Base-by-base conservation (phyloP, 768 basidiomycete genomes). In the Phallus indusiatus region DNA sequence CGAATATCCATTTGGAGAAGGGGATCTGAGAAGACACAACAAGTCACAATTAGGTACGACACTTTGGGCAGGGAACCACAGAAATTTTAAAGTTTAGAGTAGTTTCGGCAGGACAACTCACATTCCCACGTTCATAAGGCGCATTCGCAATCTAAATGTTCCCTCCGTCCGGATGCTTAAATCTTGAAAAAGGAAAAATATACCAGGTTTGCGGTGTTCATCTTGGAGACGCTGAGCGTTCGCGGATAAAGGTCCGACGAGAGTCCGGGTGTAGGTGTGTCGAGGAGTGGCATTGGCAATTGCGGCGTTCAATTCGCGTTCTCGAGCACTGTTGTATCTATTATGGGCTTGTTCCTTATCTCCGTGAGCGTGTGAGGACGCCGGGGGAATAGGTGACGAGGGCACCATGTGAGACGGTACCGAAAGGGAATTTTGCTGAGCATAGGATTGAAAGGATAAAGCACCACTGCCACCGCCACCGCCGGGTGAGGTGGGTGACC, bases 171-270 rank as follows among this genome's bases (percentile, higher is more conserved):
- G 82, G 52, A 97, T 88, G 50, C 90, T 93, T 55, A 97, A 73
- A 73, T 96, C 94, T 69, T 93, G 92, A 74, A 94, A 92, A 62
- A 96, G 84, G 75, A 96, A 97, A 72, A 92, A 97, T 62, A 96
- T 86, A 7, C 94, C 94, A 54, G 82, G 79, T 62, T 85, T 84
- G 61, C 88, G 85, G 70, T 93, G 83, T 67, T 92, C 89, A 68
- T 95, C 93, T 59, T 83, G 73, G 54, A 96, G 77, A 53, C 86
- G 83, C 70, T 86, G 88, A 16, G 91, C 94, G 68, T 90, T 90
- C 33, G 91, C 84, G 17, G 87, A 87, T 16, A 95, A 78, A 0
- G 92, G 89, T 9, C 94, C 94, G 59, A 96, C 90, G 7, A 96
- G 81, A 1, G 93, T 94, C 55, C 92, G 81, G 11, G 90, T 90